These are phyloP conservation scores for Canavalia gladiata DNA, from an alignment of 306 rosid genomes.

Conservation along the genomic window DNA sequence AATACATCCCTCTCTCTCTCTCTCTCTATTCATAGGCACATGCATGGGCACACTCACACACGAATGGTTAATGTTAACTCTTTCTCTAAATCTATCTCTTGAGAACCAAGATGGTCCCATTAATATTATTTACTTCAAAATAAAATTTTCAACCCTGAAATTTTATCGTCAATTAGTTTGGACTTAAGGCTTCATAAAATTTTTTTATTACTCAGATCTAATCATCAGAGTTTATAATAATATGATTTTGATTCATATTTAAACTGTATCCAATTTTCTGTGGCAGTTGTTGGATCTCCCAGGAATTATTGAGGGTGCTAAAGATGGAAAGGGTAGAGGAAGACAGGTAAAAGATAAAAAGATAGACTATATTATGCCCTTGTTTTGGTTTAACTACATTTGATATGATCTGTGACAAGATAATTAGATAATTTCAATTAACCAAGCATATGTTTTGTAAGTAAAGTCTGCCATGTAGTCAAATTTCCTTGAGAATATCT, in stretches of 20 bases:
- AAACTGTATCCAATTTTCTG: conserved; percentile 39
- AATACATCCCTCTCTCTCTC: too few relatives aligned
- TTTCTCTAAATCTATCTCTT: neutral
- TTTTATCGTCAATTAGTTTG: neutral
- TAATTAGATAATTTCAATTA: conserved; percentile 5
- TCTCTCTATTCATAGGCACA: too few relatives aligned
- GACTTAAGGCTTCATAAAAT: conserved; percentile 12
- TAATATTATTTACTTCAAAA: conserved; percentile 4
- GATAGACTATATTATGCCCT: neutral
- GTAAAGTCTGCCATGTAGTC: conserved; percentile 1
- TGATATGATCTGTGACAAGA: conserved; percentile 18
- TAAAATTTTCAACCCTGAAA: conserved; percentile 14
- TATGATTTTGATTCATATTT: conserved; percentile 23
- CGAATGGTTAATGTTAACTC: neutral
- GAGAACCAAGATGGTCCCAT: neutral
- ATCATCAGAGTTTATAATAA: conserved; percentile 5
- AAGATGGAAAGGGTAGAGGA: conserved; percentile 99
- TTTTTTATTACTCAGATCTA: conserved; percentile 10
- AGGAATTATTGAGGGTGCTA: conserved; percentile 98
- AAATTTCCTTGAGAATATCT: neutral
- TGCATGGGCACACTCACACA: neutral
- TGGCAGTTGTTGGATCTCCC: conserved; percentile 98
- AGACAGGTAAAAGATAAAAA: conserved; percentile 80
- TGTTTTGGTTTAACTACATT: conserved; percentile 21
- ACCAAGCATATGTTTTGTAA: conserved; percentile 3